phyloP scores from a whole-genome alignment of 257 asterid species.

The Ballota nigra region DNA sequence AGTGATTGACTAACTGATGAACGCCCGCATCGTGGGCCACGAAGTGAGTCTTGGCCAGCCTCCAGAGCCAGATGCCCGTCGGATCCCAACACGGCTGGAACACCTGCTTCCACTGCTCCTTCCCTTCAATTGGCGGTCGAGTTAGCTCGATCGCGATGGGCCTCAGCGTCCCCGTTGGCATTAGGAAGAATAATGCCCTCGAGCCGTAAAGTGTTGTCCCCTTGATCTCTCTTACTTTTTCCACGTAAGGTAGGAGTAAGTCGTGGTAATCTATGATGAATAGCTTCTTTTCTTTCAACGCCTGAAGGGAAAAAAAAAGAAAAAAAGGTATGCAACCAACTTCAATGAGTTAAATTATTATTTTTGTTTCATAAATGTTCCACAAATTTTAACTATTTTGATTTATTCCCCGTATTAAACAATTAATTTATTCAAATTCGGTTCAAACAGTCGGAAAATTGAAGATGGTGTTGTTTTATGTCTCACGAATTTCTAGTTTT shows the following conservation, averaged over 20 bases:
- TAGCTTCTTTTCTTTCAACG: conserved; percentile 55
- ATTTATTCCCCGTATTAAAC: too few relatives aligned
- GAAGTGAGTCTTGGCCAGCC: conserved; percentile 64
- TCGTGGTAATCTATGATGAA: conserved; percentile 75
- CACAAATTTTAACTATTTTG: too few relatives aligned
- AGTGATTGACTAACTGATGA: conserved; percentile 75
- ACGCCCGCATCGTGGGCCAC: conserved; percentile 72
- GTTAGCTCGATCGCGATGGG: conserved; percentile 75
- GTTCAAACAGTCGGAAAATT: too few relatives aligned
- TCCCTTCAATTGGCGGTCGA: conserved; percentile 53
- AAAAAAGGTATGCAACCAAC: too few relatives aligned
- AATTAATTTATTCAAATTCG: too few relatives aligned
- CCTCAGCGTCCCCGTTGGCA: conserved; percentile 44
- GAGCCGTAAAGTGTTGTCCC: conserved; percentile 76
- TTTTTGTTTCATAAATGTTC: too few relatives aligned
- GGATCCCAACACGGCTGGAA: conserved; percentile 45
- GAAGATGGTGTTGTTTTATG: too few relatives aligned
- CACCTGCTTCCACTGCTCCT: conserved; percentile 64
- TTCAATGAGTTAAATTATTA: too few relatives aligned
- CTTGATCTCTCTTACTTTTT: conserved; percentile 52
- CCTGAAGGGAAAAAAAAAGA: conserved; percentile 39
- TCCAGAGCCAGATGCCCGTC: conserved; percentile 76
- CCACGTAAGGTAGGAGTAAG: conserved; percentile 58
- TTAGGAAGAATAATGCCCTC: conserved; percentile 63
- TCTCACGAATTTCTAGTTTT: too few relatives aligned